Conservation (phyloP, 2,329 filamentous ascomycete genomes). For the Penicillium sp. region DNA sequence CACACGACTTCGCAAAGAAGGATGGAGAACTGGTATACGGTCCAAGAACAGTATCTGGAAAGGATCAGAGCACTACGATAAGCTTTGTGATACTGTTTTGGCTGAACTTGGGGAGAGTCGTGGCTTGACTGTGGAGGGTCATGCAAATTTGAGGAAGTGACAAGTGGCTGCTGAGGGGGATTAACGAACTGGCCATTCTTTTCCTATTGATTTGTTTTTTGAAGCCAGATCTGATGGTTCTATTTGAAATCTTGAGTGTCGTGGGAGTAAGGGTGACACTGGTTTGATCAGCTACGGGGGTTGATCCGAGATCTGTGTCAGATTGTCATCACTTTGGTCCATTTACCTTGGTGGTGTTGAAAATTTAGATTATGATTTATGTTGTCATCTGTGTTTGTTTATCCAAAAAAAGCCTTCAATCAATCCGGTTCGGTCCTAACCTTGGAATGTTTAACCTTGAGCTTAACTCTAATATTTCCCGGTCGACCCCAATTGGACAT, state of each 20-base stretch:
- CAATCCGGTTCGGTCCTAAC: background rate
- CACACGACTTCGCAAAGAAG: slow-evolving; percentile 34
- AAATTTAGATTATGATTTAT: no score
- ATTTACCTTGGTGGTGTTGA: no score
- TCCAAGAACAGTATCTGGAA: slow-evolving; percentile 38
- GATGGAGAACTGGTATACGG: slow-evolving; percentile 42
- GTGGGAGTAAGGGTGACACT: background rate
- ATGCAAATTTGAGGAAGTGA: background rate
- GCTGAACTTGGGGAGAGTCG: slow-evolving; percentile 34
- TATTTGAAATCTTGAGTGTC: background rate
- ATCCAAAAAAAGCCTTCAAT: background rate
- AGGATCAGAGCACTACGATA: slow-evolving; percentile 39
- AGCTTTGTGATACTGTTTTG: slow-evolving; percentile 39
- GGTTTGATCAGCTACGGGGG: background rate
- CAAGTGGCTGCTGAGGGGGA: background rate
- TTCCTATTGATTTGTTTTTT: background rate
- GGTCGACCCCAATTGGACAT: background rate
- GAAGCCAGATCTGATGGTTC: no score
- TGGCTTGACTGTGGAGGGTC: slow-evolving; percentile 2
- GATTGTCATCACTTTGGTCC: background rate
- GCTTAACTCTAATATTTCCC: background rate
- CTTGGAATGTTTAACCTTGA: background rate
- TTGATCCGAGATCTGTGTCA: background rate
- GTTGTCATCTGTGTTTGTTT: background rate
- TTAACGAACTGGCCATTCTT: background rate